phyloP scores from a whole-genome alignment of 2,329 filamentous ascomycete genomes.

The Karstenula rhodostoma region DNA sequence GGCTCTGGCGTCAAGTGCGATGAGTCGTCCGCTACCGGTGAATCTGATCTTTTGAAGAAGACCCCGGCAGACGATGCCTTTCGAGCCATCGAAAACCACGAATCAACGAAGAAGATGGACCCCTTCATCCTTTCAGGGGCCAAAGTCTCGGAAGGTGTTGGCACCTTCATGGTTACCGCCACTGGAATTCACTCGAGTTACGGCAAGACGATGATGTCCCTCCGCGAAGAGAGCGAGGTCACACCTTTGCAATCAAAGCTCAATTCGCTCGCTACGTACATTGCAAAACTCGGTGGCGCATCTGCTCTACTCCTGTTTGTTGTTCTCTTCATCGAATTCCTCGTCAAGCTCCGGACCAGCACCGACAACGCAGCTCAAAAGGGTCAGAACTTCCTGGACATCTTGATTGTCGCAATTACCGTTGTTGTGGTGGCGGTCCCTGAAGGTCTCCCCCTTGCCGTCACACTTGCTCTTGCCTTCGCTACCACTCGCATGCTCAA shows the following conservation, averaged over 20 bases:
- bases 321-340: constrained; percentile 85
- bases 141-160: constrained; percentile 78
- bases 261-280: constrained; percentile 79
- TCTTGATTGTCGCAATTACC: constrained; percentile 71
- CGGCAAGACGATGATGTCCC: constrained; percentile 79
- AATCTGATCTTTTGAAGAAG: constrained; percentile 77
- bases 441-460: constrained; percentile 71
- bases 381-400: constrained; percentile 73
- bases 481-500: constrained; percentile 73
- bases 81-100: constrained; percentile 68
- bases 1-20: constrained; percentile 75
- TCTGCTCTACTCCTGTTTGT: constrained; percentile 83
- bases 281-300: constrained; percentile 78
- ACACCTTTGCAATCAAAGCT: constrained; percentile 82
- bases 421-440: constrained; percentile 75
- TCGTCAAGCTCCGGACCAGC: constrained; percentile 70
- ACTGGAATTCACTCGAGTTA: constrained; percentile 77
- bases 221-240: constrained; percentile 78
- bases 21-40: constrained; percentile 79
- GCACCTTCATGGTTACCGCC: constrained; percentile 77
- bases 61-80: constrained; percentile 70
- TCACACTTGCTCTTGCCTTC: constrained; percentile 73
- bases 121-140: constrained; percentile 89
- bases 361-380: constrained; percentile 70
- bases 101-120: constrained; percentile 72